These are phyloP conservation scores for Dactylellina drechsleri DNA, from an alignment of 2,329 filamentous ascomycete species.

Conservation along the genomic window DNA sequence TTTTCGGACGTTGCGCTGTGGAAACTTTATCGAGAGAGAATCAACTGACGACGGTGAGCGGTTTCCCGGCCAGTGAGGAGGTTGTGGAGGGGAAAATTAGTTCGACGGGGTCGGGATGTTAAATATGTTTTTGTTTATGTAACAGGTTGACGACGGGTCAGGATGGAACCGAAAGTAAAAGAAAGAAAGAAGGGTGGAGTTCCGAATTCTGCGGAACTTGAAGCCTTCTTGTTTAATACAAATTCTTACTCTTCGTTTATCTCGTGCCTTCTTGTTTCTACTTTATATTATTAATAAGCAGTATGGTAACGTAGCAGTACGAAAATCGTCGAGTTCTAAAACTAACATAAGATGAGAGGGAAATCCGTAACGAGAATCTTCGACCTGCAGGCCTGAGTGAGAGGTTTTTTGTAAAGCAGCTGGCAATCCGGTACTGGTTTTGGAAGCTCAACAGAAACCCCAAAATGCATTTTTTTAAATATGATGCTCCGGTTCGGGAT, in stretches of 20 bases:
- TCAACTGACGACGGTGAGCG: background rate
- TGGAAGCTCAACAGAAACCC: background rate
- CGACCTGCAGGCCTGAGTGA: background rate
- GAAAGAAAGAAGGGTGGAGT: background rate
- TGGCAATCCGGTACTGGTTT: conserved; percentile 4
- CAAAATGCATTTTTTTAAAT: too few species aligned
- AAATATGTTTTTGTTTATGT: conserved; percentile 12
- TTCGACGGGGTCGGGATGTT: background rate
- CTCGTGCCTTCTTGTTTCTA: too few species aligned
- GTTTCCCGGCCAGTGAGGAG: background rate
- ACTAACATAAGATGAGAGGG: conserved; percentile 4
- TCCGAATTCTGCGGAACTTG: conserved; percentile 10
- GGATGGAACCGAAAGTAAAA: background rate
- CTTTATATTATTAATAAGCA: too few species aligned
- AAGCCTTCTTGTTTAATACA: background rate
- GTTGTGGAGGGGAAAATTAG: background rate
- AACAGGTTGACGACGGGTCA: conserved; percentile 1
- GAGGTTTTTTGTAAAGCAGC: background rate
- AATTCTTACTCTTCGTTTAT: too few species aligned
- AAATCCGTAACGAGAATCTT: background rate
- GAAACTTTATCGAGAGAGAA: too few species aligned
- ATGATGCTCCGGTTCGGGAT: background rate
- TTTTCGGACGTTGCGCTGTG: too few species aligned
- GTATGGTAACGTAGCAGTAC: background rate
- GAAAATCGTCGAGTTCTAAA: background rate